Evolutionary conservation across 2,329 filamentous ascomycete species (phyloP).

Genomic region (Colletotrichum shisoi): DNA sequence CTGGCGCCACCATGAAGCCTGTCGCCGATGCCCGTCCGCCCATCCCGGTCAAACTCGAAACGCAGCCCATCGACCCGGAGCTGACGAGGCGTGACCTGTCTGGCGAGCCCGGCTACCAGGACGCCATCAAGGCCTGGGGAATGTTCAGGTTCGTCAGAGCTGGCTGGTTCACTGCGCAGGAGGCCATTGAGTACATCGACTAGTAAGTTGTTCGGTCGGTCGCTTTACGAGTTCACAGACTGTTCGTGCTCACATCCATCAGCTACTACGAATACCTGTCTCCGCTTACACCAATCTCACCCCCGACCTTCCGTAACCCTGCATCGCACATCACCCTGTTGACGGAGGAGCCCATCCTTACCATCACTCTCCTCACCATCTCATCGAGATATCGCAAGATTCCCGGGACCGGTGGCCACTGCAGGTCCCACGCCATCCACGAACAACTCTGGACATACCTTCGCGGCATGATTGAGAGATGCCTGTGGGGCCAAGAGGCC

Average conservation of each 20-base stretch:
- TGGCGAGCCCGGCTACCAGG: conserved; percentile 65
- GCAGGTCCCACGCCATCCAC: conserved; percentile 88
- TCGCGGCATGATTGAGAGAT: conserved; percentile 91
- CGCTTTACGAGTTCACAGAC: neutral
- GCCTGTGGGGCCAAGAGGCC: conserved; percentile 95
- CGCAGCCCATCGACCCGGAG: conserved; percentile 57
- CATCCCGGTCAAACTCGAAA: conserved; percentile 44
- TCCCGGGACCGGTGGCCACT: conserved; percentile 79
- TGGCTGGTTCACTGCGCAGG: conserved; percentile 93
- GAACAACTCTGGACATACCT: conserved; percentile 95
- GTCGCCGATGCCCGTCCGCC: conserved; percentile 16
- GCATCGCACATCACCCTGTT: conserved; percentile 80
- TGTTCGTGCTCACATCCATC: conserved; percentile 29
- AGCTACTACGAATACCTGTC: conserved; percentile 92
- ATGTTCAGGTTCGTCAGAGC: conserved; percentile 93
- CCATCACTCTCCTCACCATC: conserved; percentile 89
- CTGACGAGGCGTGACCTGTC: conserved; percentile 56
- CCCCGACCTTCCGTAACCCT: conserved; percentile 87
- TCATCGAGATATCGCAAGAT: conserved; percentile 86
- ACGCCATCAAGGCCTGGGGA: conserved; percentile 86
- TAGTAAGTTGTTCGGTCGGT: conserved; percentile 66
- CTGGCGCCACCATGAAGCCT: conserved; percentile 38
- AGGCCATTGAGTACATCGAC: conserved; percentile 91
- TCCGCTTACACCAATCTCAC: conserved; percentile 90
- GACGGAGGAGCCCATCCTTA: conserved; percentile 89